phyloP scores from a whole-genome alignment of 805 yeast genomes.

The Pichia deserticola region DNA sequence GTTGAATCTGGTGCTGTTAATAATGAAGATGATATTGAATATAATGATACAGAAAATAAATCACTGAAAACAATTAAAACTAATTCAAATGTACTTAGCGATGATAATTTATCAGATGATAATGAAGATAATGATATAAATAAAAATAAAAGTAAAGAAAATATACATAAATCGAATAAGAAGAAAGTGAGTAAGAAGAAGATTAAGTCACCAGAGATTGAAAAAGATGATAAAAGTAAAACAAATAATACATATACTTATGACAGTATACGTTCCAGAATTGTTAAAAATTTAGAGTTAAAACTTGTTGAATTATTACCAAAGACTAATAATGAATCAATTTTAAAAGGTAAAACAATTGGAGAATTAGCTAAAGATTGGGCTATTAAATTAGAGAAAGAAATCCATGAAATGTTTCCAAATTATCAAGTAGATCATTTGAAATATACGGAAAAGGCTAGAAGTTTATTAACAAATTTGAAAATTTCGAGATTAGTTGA shows the following conservation, averaged over 20 bases:
- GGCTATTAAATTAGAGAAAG: constrained; percentile 47
- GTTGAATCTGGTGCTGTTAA: neutral
- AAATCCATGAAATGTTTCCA: constrained; percentile 13
- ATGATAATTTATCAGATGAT: constrained; percentile 3
- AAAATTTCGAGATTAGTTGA: constrained; percentile 51
- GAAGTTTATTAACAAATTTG: constrained; percentile 57
- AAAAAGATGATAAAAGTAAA: neutral
- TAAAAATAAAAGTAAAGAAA: neutral
- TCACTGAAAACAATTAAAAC: neutral
- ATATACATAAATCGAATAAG: neutral
- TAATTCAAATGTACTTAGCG: too few species aligned
- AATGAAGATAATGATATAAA: constrained; percentile 8
- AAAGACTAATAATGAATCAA: constrained; percentile 18
- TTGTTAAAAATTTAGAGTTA: constrained; percentile 24
- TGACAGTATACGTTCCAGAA: constrained; percentile 2
- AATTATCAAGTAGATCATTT: constrained; percentile 12
- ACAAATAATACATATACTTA: neutral
- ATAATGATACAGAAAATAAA: neutral
- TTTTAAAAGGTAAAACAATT: constrained; percentile 14
- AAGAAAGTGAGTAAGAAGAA: neutral
- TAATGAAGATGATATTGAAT: constrained; percentile 1
- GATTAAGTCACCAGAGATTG: neutral
- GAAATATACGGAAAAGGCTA: constrained; percentile 58
- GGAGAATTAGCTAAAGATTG: constrained; percentile 35
- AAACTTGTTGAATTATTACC: constrained; percentile 38